Conservation (phyloP, 2,329 filamentous ascomycete species). For the Pseudopithomyces maydicus region DNA sequence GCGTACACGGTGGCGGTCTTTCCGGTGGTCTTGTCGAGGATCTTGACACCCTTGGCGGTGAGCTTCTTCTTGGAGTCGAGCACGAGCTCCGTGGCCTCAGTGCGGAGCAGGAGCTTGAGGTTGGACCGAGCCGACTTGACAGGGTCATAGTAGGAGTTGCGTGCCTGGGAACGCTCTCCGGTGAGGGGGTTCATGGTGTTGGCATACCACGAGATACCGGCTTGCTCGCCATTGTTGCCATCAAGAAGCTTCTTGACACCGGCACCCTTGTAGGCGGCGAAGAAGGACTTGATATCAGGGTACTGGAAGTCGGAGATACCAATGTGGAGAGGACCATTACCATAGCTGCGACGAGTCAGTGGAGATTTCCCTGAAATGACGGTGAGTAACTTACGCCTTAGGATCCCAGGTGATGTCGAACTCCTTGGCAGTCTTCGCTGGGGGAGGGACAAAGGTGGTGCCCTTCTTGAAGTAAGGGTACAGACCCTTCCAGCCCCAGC, state of each 20-base stretch:
- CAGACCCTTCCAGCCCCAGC: constrained; percentile 63
- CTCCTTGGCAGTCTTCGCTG: constrained; percentile 11
- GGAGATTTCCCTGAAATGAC: not conserved
- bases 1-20: constrained; percentile 26
- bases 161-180: constrained; percentile 37
- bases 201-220: constrained; percentile 45
- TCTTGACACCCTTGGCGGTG: constrained; percentile 29
- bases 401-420: constrained; percentile 32
- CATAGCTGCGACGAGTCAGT: constrained; percentile 22
- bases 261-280: constrained; percentile 27
- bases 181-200: constrained; percentile 39
- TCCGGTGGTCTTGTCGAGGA: constrained; percentile 24
- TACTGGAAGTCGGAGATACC: constrained; percentile 35
- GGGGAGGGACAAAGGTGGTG: constrained; percentile 16
- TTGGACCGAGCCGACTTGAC: constrained; percentile 31
- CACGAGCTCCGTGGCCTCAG: constrained; percentile 29
- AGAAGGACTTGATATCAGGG: constrained; percentile 29
- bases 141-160: constrained; percentile 39
- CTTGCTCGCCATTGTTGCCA: constrained; percentile 31
- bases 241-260: constrained; percentile 24
- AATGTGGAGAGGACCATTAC: constrained; percentile 31
- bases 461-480: constrained; percentile 37
- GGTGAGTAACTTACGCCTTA: constrained; percentile 17
- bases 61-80: constrained; percentile 22
- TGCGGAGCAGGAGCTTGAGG: constrained; percentile 29